A percentile compares a stretch with the other conserved stretches of the same genome.
Evolutionary conservation across 2,329 filamentous ascomycete genomes (phyloP).

Genomic region (Alternaria brassicae): DNA sequence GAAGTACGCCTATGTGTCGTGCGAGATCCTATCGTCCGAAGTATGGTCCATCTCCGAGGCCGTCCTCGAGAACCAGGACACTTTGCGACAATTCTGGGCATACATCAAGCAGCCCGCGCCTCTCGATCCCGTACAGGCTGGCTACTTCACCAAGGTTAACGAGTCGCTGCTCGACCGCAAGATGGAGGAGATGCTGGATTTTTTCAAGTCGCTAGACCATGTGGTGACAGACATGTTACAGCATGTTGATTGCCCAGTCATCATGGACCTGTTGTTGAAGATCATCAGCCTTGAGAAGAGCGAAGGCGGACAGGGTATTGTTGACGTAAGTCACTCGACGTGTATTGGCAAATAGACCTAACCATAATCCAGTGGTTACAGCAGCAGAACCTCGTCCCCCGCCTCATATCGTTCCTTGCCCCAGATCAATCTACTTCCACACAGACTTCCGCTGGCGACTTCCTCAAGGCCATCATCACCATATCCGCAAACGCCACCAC

Average conservation of each 20-base stretch:
- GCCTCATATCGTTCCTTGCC: slow-evolving; percentile 83
- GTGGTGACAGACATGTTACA: slow-evolving; percentile 85
- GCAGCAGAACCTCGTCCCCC: slow-evolving; percentile 84
- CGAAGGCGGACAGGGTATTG: slow-evolving; percentile 88
- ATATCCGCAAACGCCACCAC: slow-evolving; percentile 98
- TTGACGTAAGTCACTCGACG: slow-evolving; percentile 71
- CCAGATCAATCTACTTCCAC: slow-evolving; percentile 86
- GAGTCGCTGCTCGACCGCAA: slow-evolving; percentile 98
- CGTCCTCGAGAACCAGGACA: slow-evolving; percentile 80
- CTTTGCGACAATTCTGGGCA: slow-evolving; percentile 86
- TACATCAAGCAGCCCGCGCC: slow-evolving; percentile 86
- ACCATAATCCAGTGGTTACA: slow-evolving; percentile 77
- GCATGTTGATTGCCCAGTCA: slow-evolving; percentile 96
- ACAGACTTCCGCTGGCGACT: slow-evolving; percentile 95
- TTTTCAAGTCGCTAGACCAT: slow-evolving; percentile 83
- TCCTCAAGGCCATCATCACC: slow-evolving; percentile 97
- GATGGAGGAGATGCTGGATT: slow-evolving; percentile 93
- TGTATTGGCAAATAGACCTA: slow-evolving; percentile 9
- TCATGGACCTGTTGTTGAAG: slow-evolving; percentile 96
- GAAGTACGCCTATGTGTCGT: slow-evolving; percentile 91
- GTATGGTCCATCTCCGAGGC: slow-evolving; percentile 97
- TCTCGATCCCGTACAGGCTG: slow-evolving; percentile 89
- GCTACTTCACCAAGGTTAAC: slow-evolving; percentile 99
- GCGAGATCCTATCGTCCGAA: slow-evolving; percentile 92
- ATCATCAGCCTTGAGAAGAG: slow-evolving; percentile 95